Evolutionary conservation across 805 yeast species (phyloP).

Genomic region (Saccharomycopsis synnaedendra): DNA sequence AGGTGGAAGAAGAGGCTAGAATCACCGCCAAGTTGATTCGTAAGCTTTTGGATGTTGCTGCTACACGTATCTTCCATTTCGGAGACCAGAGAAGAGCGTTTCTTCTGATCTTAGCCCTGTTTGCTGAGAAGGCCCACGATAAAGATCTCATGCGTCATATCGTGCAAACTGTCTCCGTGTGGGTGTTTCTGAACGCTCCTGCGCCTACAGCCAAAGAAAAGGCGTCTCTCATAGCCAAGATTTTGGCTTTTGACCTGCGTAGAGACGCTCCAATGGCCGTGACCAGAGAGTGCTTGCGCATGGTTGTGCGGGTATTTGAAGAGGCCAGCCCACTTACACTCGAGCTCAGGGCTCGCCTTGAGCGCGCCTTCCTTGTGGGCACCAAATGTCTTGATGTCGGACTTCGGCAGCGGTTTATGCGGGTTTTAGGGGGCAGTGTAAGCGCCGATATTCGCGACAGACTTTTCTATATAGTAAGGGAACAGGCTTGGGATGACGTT

Average conservation of each 20-base stretch:
- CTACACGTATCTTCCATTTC: slow-evolving; percentile 70
- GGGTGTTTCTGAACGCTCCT: slow-evolving; percentile 82
- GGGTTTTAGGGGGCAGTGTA: slow-evolving; percentile 63
- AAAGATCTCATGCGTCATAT: slow-evolving; percentile 63
- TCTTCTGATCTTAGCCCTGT: slow-evolving; percentile 73
- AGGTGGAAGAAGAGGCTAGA: slow-evolving; percentile 59
- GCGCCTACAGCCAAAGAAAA: slow-evolving; percentile 92
- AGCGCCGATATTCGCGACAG: slow-evolving; percentile 72
- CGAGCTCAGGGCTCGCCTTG: slow-evolving; percentile 89
- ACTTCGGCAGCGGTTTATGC: slow-evolving; percentile 69
- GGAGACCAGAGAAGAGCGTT: slow-evolving; percentile 93
- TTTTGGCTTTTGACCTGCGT: slow-evolving; percentile 84
- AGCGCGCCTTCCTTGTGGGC: slow-evolving; percentile 91
- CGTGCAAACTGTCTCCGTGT: slow-evolving; percentile 64
- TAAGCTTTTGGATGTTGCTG: slow-evolving; percentile 63
- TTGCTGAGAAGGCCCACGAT: slow-evolving; percentile 82
- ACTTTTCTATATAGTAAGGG: slow-evolving; percentile 76
- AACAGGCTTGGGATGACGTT: slow-evolving; percentile 93
- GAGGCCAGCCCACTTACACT: slow-evolving; percentile 68
- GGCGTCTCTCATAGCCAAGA: slow-evolving; percentile 84
- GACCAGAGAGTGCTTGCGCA: slow-evolving; percentile 71
- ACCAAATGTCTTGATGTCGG: slow-evolving; percentile 70
- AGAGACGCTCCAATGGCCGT: slow-evolving; percentile 60
- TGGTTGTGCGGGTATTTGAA: slow-evolving; percentile 79
- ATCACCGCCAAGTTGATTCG: slow-evolving; percentile 70